A percentile compares a stretch with the other conserved stretches of the same genome.
Evolutionary conservation across 495 filamentous ascomycete genomes (phyloP).

Genomic region (Extremus antarcticus): DNA sequence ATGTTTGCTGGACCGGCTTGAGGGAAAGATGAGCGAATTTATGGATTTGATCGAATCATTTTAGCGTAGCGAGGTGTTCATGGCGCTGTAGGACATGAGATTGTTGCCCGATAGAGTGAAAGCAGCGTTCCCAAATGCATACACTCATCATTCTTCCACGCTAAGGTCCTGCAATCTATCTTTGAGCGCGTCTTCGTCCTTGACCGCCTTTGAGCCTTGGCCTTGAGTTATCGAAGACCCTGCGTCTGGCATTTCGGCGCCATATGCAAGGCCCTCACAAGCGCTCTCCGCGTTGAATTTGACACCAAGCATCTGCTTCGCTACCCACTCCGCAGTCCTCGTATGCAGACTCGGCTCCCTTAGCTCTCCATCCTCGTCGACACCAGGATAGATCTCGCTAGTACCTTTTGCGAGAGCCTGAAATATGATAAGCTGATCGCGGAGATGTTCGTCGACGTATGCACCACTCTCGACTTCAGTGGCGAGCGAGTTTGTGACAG

Average conservation of each 20-base stretch:
- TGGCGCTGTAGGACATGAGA: too few relatives aligned
- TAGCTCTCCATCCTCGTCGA: slow-evolving; percentile 10
- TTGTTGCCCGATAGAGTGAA: too few relatives aligned
- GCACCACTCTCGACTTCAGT: slow-evolving; percentile 44
- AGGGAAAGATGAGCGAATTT: background rate
- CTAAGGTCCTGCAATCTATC: background rate
- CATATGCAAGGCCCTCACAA: slow-evolving; percentile 40
- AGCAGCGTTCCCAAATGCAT: too few relatives aligned
- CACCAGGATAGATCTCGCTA: slow-evolving; percentile 28
- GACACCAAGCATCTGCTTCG: slow-evolving; percentile 41
- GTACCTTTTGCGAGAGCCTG: slow-evolving; percentile 57
- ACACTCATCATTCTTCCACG: too few relatives aligned
- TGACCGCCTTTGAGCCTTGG: too few relatives aligned
- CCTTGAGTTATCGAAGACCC: too few relatives aligned
- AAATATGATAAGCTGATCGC: slow-evolving; percentile 75
- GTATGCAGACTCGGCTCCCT: slow-evolving; percentile 42
- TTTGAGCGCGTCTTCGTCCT: background rate
- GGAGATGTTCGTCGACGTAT: slow-evolving; percentile 57
- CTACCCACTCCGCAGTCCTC: slow-evolving; percentile 67
- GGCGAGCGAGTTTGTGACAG: slow-evolving; percentile 47
- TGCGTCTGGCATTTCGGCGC: too few relatives aligned
- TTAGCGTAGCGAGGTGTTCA: background rate
- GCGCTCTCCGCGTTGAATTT: slow-evolving; percentile 42
- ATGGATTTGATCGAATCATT: background rate
- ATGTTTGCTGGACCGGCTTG: background rate